Conservation (phyloP, 75 land plant species). For the Cryptomeria japonica region DNA sequence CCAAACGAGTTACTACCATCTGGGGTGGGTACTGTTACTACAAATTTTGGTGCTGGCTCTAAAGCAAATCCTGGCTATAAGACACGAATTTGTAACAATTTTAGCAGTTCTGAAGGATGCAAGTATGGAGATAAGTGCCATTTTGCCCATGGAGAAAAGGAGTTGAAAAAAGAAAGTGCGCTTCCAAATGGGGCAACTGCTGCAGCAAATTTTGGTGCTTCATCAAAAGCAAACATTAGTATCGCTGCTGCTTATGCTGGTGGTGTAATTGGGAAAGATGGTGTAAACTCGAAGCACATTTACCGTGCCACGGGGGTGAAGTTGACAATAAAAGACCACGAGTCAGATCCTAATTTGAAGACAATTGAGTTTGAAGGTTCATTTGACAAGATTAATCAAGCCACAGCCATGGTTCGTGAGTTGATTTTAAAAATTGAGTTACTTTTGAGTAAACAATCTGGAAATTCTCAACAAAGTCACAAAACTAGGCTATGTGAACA, state of each 20-base stretch:
- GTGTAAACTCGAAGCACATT: slow-evolving; percentile 44
- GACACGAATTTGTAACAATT: slow-evolving; percentile 45
- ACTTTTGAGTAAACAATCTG: slow-evolving; percentile 9
- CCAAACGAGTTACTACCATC: not conserved
- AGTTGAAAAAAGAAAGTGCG: slow-evolving; percentile 25
- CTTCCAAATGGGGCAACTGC: slow-evolving; percentile 30
- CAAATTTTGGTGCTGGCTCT: slow-evolving; percentile 14
- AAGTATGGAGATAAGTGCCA: slow-evolving; percentile 50
- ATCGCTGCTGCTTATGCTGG: slow-evolving; percentile 46
- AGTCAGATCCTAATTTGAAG: slow-evolving; percentile 37
- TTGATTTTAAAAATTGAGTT: slow-evolving; percentile 27
- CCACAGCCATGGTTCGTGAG: slow-evolving; percentile 46
- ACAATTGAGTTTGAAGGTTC: slow-evolving; percentile 54
- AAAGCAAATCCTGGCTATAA: slow-evolving; percentile 39
- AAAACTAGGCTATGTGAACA: slow-evolving; percentile 57
- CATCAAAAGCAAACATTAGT: slow-evolving; percentile 45
- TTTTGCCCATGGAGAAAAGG: slow-evolving; percentile 58
- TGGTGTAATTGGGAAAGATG: slow-evolving; percentile 49
- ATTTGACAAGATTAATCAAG: slow-evolving; percentile 51
- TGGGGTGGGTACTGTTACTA: not conserved
- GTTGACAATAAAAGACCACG: slow-evolving; percentile 42
- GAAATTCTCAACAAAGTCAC: slow-evolving; percentile 28
- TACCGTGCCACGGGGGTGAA: slow-evolving; percentile 47
- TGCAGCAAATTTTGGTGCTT: slow-evolving; percentile 48
- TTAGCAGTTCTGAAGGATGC: slow-evolving; percentile 43